Conservation (phyloP, 2,329 filamentous ascomycete genomes). For the Pseudogymnoascus sp. region DNA sequence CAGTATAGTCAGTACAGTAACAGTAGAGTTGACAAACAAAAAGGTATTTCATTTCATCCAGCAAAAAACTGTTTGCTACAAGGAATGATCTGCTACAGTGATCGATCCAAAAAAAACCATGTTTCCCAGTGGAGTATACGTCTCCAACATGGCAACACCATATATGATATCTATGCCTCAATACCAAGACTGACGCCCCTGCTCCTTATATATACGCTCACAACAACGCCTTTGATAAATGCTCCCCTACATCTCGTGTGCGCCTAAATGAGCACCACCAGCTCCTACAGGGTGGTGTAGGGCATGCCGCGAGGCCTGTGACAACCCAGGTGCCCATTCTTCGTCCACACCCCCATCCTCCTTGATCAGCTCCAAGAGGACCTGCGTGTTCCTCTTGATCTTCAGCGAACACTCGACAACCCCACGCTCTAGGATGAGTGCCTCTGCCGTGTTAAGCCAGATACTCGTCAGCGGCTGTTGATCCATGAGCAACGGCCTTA, state of each 20-base stretch:
- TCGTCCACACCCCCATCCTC: constrained; percentile 54
- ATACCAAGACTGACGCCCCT: constrained; percentile 3
- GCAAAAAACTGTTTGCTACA: not conserved
- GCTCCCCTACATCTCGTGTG: constrained; percentile 12
- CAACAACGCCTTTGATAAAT: constrained; percentile 19
- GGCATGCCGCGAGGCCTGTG: constrained; percentile 9
- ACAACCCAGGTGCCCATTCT: constrained; percentile 39
- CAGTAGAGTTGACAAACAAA: not conserved
- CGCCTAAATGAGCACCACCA: not conserved
- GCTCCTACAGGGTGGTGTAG: not conserved
- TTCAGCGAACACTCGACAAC: constrained; percentile 51
- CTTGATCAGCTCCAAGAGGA: constrained; percentile 56
- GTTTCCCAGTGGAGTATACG: constrained; percentile 3
- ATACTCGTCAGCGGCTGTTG: constrained; percentile 51
- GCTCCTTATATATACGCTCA: constrained; percentile 11
- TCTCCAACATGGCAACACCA: constrained; percentile 8
- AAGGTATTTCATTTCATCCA: constrained; percentile 4
- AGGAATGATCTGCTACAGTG: constrained; percentile 1
- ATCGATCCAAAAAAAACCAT: not conserved
- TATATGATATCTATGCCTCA: constrained; percentile 10
- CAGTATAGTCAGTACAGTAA: not conserved
- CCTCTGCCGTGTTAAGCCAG: constrained; percentile 56
- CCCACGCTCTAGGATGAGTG: constrained; percentile 49
- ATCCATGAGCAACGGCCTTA: constrained; percentile 44
- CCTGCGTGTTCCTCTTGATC: constrained; percentile 54